Evolutionary conservation across 768 basidiomycete genomes (phyloP).

Genomic region (Pleurotus tuoliensis): DNA sequence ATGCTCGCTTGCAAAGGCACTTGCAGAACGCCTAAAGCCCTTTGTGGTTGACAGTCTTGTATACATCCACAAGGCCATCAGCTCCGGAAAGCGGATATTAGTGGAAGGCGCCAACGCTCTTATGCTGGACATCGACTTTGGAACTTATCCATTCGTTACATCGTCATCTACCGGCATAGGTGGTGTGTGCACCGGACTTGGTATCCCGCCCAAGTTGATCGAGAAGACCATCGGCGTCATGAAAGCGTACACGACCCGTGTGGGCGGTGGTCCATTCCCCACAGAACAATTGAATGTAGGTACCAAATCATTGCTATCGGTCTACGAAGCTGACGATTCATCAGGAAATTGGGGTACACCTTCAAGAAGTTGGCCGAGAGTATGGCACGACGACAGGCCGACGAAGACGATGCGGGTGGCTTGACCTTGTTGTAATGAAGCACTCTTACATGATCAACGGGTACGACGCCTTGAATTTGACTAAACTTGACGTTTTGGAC

Average conservation of each 20-base stretch:
- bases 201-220: slow-evolving; percentile 86
- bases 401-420: slow-evolving; percentile 92
- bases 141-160: slow-evolving; percentile 97
- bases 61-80: slow-evolving; percentile 80
- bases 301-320: slow-evolving; percentile 8
- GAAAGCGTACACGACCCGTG: slow-evolving; percentile 97
- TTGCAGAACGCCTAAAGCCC: slow-evolving; percentile 82
- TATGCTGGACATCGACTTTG: slow-evolving; percentile 98
- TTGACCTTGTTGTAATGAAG: slow-evolving; percentile 92
- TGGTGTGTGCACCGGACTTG: slow-evolving; percentile 96
- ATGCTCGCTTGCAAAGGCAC: slow-evolving; percentile 39
- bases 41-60: slow-evolving; percentile 87
- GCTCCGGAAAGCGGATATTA: slow-evolving; percentile 72
- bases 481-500: slow-evolving; percentile 94
- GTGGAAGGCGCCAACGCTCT: slow-evolving; percentile 98
- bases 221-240: slow-evolving; percentile 89
- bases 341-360: slow-evolving; percentile 76
- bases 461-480: slow-evolving; percentile 89
- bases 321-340: not conserved
- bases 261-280: slow-evolving; percentile 98
- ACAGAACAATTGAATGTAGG: slow-evolving; percentile 89
- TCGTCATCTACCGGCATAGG: slow-evolving; percentile 92
- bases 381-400: slow-evolving; percentile 93
- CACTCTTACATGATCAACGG: slow-evolving; percentile 95
- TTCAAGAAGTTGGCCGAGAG: slow-evolving; percentile 93